Base-by-base conservation (phyloP, 2,329 filamentous ascomycete species). In the Colletotrichum siamense region DNA sequence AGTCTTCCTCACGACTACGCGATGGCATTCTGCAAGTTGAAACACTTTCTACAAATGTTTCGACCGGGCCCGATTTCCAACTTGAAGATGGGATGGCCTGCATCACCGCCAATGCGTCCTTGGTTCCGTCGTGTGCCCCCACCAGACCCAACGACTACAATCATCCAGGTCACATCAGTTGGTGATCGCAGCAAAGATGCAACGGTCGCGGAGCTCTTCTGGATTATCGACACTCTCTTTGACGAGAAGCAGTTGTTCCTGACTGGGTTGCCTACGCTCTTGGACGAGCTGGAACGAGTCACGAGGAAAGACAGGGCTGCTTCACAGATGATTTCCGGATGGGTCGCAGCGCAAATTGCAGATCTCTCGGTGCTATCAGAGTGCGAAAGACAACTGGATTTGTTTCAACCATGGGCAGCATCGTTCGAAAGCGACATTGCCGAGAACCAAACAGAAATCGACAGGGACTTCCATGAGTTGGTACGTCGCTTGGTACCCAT, bases 271-370 rank as follows among this genome's bases (percentile, higher is more conserved):
- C 81, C 84, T 3, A 79, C 79, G 6, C 32, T 88, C 2, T 76
- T 90, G 15, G 89, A 91, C 75, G 88, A 91, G 78, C 79, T 91
- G 3, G 87, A 88, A 28, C 85, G 86, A 9, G 81, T 89, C 5
- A 72, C 89, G 2, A 77, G 86, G 68, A 77, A 80, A 2, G 85
- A 89, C 8, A 79, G 81, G 1, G 74, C 81, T 8, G 84, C 83
- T 1, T 80, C 81, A 22, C 81, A 82, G 2, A 76, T 89, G 8
- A 72, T 90, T 1, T 87, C 89, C 0, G 57, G 83, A 0, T 81
- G 78, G 16, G 77, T 89, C 1, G 83, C 82, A 3, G 71, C 71
- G 0, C 55, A 84, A 0, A 83, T 91, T 9, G 85, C 86, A 4
- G 85, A 89, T 18, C 80, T 91, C 0, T 85, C 88, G 4, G 85